Conservation (phyloP, 805 yeast species). For the Cyberlindnera amylophila region DNA sequence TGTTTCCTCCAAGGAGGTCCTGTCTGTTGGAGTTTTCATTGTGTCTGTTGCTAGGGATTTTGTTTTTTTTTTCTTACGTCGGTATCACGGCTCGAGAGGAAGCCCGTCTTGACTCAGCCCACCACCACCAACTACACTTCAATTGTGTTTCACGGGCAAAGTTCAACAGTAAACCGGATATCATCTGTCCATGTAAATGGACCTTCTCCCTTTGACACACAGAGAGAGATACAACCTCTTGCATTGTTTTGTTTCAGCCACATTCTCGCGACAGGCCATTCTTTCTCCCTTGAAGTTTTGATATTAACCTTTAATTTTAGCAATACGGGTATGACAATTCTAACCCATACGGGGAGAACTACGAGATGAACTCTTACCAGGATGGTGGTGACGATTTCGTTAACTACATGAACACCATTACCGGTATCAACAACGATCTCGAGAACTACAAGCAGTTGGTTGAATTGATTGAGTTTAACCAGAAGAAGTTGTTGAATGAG, state of each 20-base stretch:
- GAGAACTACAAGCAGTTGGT: constrained; percentile 68
- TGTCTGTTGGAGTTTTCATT: neutral
- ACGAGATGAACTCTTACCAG: constrained; percentile 21
- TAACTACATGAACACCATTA: constrained; percentile 65
- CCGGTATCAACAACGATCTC: constrained; percentile 62
- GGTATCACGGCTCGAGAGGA: too few species aligned
- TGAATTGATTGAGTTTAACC: constrained; percentile 65
- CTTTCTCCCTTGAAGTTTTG: neutral
- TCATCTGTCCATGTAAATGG: too few species aligned
- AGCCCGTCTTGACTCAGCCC: too few species aligned
- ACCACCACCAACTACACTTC: too few species aligned
- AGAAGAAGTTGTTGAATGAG: constrained; percentile 67
- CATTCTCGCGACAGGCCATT: constrained; percentile 3
- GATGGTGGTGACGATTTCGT: constrained; percentile 47
- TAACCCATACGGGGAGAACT: constrained; percentile 25
- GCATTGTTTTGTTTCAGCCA: constrained; percentile 1
- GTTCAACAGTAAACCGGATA: too few species aligned
- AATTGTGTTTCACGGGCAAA: too few species aligned
- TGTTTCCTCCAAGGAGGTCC: too few species aligned
- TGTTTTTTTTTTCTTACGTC: too few species aligned
- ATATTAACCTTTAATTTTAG: constrained; percentile 8
- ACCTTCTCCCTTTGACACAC: too few species aligned
- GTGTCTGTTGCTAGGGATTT: neutral
- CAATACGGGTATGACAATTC: constrained; percentile 24
- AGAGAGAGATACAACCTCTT: too few species aligned